Evolutionary conservation across 257 asterid species (phyloP).

Genomic region (Solanum clarkiae): DNA sequence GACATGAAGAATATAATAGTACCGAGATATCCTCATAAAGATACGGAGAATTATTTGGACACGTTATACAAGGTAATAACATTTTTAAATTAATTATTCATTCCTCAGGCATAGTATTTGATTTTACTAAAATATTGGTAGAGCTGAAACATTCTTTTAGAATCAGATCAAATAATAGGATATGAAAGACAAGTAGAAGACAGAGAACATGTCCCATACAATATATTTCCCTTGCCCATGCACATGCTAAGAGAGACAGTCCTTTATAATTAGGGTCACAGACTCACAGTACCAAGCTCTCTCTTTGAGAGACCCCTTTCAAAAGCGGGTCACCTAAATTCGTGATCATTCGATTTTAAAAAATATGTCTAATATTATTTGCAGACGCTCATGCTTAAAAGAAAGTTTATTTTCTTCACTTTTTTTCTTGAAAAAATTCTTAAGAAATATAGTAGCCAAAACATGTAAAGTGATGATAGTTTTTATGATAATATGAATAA

Average conservation of each 20-base stretch:
- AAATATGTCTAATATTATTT: too few species aligned
- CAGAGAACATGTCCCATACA: neutral
- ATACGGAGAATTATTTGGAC: neutral
- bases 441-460: too few species aligned
- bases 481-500: too few species aligned
- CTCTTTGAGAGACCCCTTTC: neutral
- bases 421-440: too few species aligned
- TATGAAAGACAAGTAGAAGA: neutral
- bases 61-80: neutral
- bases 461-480: too few species aligned
- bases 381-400: neutral
- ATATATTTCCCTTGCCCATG: neutral
- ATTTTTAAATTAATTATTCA: neutral
- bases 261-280: neutral
- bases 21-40: neutral
- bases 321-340: neutral
- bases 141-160: neutral
- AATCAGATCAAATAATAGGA: neutral
- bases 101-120: neutral
- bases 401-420: too few species aligned
- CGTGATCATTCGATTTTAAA: neutral
- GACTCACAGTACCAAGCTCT: neutral
- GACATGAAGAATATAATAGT: neutral
- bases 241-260: neutral
- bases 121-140: neutral